Base-by-base conservation (phyloP, 352 stramenopile genomes). In the Phytophthora pisi region DNA sequence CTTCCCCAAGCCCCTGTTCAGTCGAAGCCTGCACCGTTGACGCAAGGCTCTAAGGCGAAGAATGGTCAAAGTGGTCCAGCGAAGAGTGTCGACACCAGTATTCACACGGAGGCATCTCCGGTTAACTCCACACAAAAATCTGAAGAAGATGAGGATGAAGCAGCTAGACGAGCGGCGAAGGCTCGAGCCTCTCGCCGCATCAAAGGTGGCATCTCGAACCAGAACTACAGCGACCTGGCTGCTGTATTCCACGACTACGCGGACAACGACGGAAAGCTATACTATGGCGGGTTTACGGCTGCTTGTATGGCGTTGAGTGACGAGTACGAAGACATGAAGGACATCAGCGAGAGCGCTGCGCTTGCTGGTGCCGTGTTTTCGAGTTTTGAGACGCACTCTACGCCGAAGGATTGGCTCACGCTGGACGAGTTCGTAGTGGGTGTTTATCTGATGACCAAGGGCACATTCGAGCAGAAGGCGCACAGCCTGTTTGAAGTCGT, bases 371-470 rank as follows among this genome's bases (percentile, higher is more conserved):
- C 85, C 1, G 81, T 95, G 24, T 93, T 95, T 75, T 89, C 83
- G 24, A 89, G 81, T 50, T 89, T 93, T 58, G 79, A 88, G 40
- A 86, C 75, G 13, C 84, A 78, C 40, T 59, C 72, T 4, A 74
- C 68, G 6, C 72, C 72, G n/a, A 90, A 86, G 24, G 83, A 92
- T 53, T 92, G 80, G 81, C 72, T 95, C 11, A 79, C 79, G 26
- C 59, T 93, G 34, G 85, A 93, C 59, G 87, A 95, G 55, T 95
- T 95, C 52, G 82, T 89, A 15, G 80, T 93, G 46, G 87, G 87
- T 5, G 81, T 93, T 26, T 92, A 95, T 64, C 57, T 95, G 34
- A 91, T 92, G 78, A 90, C 86, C 11, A 89, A 91, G 61, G 87
- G 87, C 28, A 89, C 84, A 1, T 83, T 91, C 5, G 84, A 91